Percentiles rank a stretch among this genome's conserved stretches.
Conservation (phyloP, 768 basidiomycete genomes). For the Kwoniella sp. region DNA sequence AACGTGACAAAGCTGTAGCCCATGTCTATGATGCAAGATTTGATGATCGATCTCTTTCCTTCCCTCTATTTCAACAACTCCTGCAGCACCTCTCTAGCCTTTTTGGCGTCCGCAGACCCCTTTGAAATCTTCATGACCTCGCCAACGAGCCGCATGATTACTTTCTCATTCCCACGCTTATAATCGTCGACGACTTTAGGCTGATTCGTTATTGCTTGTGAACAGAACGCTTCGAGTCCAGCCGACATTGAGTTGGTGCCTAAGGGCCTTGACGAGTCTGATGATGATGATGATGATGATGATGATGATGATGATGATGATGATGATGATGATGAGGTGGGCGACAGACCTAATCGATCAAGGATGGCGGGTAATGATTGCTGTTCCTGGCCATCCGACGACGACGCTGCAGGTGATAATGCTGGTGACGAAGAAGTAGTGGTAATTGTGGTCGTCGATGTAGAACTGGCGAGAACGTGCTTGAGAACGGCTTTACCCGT, state of each 20-base stretch:
- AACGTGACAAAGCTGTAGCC: too few relatives aligned
- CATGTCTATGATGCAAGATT: too few relatives aligned
- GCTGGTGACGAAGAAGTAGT: too few relatives aligned
- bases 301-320: neutral
- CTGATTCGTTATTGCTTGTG: slow-evolving; percentile 65
- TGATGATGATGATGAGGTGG: neutral
- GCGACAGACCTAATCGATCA: neutral
- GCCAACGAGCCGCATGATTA: slow-evolving; percentile 78
- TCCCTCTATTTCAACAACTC: slow-evolving; percentile 7
- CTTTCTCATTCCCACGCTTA: slow-evolving; percentile 70
- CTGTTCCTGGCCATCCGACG: neutral
- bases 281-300: neutral
- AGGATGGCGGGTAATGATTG: neutral
- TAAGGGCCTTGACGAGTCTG: too few relatives aligned
- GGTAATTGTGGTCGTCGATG: neutral
- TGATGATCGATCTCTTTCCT: too few relatives aligned
- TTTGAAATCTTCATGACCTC: slow-evolving; percentile 78
- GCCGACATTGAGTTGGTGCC: too few relatives aligned
- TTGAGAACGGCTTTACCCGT: slow-evolving; percentile 77
- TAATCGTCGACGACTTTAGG: slow-evolving; percentile 70
- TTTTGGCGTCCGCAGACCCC: slow-evolving; percentile 75
- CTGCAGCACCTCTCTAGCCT: slow-evolving; percentile 61
- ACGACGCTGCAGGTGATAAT: too few relatives aligned
- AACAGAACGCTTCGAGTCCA: slow-evolving; percentile 61
- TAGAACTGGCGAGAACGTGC: too few relatives aligned